phyloP scores from a whole-genome alignment of 768 basidiomycete genomes.

The Rhizopogon sp. region DNA sequence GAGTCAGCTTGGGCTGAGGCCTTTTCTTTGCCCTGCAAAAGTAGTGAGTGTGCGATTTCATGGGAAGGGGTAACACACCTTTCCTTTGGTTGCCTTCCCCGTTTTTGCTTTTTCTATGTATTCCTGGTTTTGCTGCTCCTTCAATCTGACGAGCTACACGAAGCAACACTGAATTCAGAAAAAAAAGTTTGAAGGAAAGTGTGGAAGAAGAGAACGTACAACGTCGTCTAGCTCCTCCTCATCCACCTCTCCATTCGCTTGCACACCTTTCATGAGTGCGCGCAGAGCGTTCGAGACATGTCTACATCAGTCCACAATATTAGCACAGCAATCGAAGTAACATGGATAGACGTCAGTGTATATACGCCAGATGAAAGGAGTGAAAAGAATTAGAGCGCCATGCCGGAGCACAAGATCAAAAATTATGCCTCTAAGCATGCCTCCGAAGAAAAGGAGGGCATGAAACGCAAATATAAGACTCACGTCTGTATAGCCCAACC shows the following conservation, averaged over 20 bases:
- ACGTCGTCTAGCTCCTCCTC: constrained; percentile 73
- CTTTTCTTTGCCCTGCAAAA: constrained; percentile 46
- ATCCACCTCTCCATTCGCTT: constrained; percentile 58
- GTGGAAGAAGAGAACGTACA: constrained; percentile 34
- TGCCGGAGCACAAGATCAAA: neutral
- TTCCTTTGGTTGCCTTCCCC: constrained; percentile 35
- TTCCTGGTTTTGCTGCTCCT: constrained; percentile 61
- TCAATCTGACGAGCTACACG: constrained; percentile 60
- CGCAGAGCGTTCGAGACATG: constrained; percentile 62
- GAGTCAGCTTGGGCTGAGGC: constrained; percentile 42
- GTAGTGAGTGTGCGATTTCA: neutral
- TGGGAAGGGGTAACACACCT: constrained; percentile 27
- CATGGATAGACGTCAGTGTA: too few relatives aligned
- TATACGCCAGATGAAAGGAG: constrained; percentile 1
- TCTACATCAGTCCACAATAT: constrained; percentile 29
- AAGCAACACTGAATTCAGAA: neutral
- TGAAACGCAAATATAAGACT: constrained; percentile 22
- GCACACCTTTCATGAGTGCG: constrained; percentile 61
- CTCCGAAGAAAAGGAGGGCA: neutral
- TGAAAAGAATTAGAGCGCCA: neutral
- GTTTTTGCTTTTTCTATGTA: constrained; percentile 45
- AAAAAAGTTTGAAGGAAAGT: neutral
- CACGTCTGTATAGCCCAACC: constrained; percentile 86
- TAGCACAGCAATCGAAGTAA: neutral
- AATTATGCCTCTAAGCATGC: neutral